Percentiles rank a stretch among this genome's conserved stretches.
These are phyloP conservation scores for Sesbania bispinosa DNA, from an alignment of 306 rosid genomes.

Conservation along the genomic window DNA sequence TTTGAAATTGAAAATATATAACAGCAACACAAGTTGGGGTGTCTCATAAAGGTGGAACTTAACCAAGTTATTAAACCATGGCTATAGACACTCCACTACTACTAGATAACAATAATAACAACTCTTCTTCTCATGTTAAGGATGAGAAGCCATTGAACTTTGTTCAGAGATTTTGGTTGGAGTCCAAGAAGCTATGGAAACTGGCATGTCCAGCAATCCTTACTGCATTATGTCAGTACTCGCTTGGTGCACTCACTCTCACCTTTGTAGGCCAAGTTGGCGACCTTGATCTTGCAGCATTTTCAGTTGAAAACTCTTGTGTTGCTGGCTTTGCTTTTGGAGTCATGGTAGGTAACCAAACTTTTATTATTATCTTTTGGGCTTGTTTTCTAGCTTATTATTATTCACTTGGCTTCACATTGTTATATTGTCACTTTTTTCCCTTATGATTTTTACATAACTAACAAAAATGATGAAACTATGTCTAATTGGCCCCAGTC, in stretches of 20 bases:
- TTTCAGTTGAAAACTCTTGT: slow-evolving; percentile 69
- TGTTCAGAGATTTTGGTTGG: slow-evolving; percentile 17
- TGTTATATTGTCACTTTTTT: no score
- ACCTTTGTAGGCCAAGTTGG: slow-evolving; percentile 45
- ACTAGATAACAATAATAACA: slow-evolving; percentile 5
- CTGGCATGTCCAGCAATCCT: slow-evolving; percentile 61
- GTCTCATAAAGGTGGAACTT: no score
- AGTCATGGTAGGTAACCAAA: slow-evolving; percentile 49
- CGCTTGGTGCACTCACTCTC: slow-evolving; percentile 69
- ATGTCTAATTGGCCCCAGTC: no score
- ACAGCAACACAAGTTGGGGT: no score
- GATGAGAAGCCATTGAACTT: slow-evolving; percentile 10
- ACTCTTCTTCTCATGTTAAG: slow-evolving; percentile 17
- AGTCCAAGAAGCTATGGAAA: slow-evolving; percentile 49
- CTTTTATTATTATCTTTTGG: not conserved
- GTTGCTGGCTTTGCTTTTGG: slow-evolving; percentile 69
- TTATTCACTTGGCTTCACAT: not conserved
- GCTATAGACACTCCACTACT: slow-evolving; percentile 31
- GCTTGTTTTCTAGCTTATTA: not conserved
- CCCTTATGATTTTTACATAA: no score
- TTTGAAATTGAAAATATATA: no score
- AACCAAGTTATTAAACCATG: slow-evolving; percentile 18
- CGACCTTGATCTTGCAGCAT: slow-evolving; percentile 66
- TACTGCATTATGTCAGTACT: slow-evolving; percentile 51
- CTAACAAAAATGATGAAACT: no score